A percentile compares a stretch with the other conserved stretches of the same genome.
These are phyloP conservation scores for Phytopythium aichiense DNA, from an alignment of 352 stramenopile genomes.

Conservation along the genomic window DNA sequence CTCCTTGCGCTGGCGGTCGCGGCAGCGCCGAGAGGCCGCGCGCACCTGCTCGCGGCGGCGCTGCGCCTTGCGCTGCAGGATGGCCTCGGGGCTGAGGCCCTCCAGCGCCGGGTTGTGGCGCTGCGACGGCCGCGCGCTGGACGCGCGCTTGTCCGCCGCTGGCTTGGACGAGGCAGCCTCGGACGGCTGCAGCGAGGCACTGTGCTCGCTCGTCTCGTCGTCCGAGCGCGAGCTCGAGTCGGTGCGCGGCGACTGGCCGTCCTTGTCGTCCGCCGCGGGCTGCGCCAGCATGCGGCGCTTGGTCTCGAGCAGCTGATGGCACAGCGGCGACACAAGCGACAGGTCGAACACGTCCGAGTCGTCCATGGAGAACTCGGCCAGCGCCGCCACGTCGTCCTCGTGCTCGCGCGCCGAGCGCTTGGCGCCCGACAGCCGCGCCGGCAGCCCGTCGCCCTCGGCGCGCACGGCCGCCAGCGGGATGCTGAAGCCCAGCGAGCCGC, in stretches of 20 bases:
- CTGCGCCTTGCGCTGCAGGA: conserved; percentile 58
- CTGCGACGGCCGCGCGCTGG: conserved; percentile 10
- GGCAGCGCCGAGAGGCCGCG: conserved; percentile 48
- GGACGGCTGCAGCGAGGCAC: too few species aligned
- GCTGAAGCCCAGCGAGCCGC: conserved; percentile 19
- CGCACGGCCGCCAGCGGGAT: conserved; percentile 20
- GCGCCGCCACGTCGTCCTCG: not conserved
- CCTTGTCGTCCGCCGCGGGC: conserved; percentile 9
- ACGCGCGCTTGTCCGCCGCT: conserved; percentile 9
- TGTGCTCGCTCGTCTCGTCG: conserved; percentile 26
- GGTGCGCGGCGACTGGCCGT: conserved; percentile 27
- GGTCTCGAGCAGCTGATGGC: conserved; percentile 28
- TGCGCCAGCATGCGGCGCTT: conserved; percentile 45
- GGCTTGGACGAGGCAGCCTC: conserved; percentile 11
- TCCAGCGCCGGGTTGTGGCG: conserved; percentile 11
- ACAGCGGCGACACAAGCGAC: conserved; percentile 25
- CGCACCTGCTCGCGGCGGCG: conserved; percentile 59
- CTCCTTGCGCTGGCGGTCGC: conserved; percentile 59
- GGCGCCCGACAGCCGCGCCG: not conserved
- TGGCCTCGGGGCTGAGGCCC: conserved; percentile 39
- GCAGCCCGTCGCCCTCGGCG: not conserved
- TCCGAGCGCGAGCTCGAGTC: conserved; percentile 39
- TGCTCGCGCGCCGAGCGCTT: conserved; percentile 10
- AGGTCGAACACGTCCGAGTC: conserved; percentile 11
- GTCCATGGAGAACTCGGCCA: not conserved